A percentile compares a stretch with the other conserved stretches of the same genome.
Evolutionary conservation across 1,284 basidiomycete species (phyloP).

Genomic region (Trametes pubescens): DNA sequence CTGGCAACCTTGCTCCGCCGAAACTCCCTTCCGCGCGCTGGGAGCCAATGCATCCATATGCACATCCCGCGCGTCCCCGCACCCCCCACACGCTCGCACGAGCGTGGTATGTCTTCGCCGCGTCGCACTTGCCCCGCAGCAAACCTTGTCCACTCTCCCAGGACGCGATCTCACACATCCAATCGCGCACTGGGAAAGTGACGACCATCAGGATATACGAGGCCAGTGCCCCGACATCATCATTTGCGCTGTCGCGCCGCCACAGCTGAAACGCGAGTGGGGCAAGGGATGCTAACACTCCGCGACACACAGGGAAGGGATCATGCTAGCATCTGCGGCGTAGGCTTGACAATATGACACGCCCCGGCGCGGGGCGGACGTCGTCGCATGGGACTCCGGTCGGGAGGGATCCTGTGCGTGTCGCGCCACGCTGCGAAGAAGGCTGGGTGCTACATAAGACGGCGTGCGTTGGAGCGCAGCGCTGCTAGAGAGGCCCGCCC

Average conservation of each 20-base stretch:
- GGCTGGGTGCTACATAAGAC: conserved; percentile 17
- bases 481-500: conserved; percentile 9
- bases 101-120: conserved; percentile 12
- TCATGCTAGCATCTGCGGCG: too few species aligned
- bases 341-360: neutral
- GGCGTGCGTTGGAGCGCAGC: conserved; percentile 7
- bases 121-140: conserved; percentile 9
- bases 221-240: neutral
- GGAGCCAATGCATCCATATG: neutral
- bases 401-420: conserved; percentile 9
- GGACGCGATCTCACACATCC: conserved; percentile 1
- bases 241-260: neutral
- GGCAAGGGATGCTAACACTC: neutral
- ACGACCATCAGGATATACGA: conserved; percentile 2
- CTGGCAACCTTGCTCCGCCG: neutral
- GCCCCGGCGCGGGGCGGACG: neutral
- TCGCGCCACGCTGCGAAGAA: conserved; percentile 16
- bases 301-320: neutral
- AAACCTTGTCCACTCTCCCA: conserved; percentile 15
- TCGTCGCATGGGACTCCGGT: conserved; percentile 5
- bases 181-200: neutral
- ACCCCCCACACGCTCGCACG: conserved; percentile 11
- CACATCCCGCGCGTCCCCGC: neutral
- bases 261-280: neutral
- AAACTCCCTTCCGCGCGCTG: neutral